Base-by-base conservation (phyloP, 306 rosid species). In the Begonia peltatifolia region DNA sequence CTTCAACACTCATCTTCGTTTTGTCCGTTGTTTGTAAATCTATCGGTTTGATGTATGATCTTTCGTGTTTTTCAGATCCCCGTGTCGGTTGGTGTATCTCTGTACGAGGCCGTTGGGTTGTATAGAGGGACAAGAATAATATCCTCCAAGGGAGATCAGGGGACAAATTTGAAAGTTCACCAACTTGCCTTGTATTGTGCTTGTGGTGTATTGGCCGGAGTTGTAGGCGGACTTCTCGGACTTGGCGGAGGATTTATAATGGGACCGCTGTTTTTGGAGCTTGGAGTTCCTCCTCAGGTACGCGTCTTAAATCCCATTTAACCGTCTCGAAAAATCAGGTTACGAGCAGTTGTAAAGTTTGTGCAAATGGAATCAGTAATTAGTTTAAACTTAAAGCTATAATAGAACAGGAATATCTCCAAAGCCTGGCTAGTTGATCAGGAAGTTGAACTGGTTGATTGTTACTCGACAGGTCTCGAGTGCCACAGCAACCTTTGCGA, bases 231-330 rank as follows among this genome's bases (percentile, higher is more conserved):
- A 23, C 47, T 90, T 79, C 83, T 90, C 11, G 99, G 99, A 46
- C 73, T 90, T 7, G 99, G 99, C 48, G 99, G 99, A 41, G 99
- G 99, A 41, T 90, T 79, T n/a, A 66, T 90, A 61, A 90, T 86
- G 95, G 99, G 99, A 15, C 94, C 95, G 2, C 71, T 90, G 46
- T 90, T 90, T 71, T 68, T 90, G 46, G 99, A 90, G 74, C 75
- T 90, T 1, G 99, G 99, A 57, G 67, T 83, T 9, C 99, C 92
- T 23, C 95, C 99, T 73, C 95, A 83, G 79, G 99, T 90, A 50
- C 53, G 14, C 13, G 10, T 2, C 12, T 42, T 9, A 6, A 9
- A 44, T 10, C 12, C 48, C 14, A 44, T 14, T 10, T 10, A 10
- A 10, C 13, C 12, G n/a, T 44, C 12, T 44, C 12, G 2, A 44